These are phyloP conservation scores for Oryza australiensis DNA, from an alignment of 176 grass and related monocot genomes.

Conservation along the genomic window DNA sequence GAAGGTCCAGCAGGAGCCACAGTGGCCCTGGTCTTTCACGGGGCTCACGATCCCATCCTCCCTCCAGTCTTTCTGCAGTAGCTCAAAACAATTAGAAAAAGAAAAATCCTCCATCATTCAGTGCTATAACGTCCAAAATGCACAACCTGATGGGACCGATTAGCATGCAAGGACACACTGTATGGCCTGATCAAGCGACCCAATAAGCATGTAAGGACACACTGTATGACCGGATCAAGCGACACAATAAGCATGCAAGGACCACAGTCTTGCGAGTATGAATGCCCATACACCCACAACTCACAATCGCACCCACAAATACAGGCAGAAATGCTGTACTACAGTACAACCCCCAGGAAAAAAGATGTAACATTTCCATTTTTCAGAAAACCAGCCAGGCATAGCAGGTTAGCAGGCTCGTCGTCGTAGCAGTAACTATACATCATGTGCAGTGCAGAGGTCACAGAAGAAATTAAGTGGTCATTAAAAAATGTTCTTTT, in stretches of 20 bases:
- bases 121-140: not conserved
- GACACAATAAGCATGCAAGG: not conserved
- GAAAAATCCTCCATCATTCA: not conserved
- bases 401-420: not conserved
- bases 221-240: not conserved
- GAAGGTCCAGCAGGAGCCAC: slow-evolving; percentile 99
- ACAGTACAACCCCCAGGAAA: not conserved
- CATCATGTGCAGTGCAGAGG: not conserved
- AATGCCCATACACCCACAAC: not conserved
- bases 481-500: not conserved
- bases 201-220: not conserved
- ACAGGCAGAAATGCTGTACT: not conserved
- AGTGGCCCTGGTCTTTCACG: slow-evolving; percentile 77
- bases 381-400: not conserved
- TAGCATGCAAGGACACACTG: not conserved
- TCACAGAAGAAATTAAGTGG: slow-evolving; percentile 12
- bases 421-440: not conserved
- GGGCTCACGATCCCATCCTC: slow-evolving; percentile 90
- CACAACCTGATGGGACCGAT: not conserved
- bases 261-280: not conserved
- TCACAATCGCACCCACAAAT: too few species aligned
- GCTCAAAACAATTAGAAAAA: not conserved
- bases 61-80: slow-evolving; percentile 96
- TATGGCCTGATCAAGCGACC: not conserved
- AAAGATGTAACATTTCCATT: not conserved